Evolutionary conservation across 2,329 filamentous ascomycete genomes (phyloP), one percentile per base, ranked within the genome.

Genomic region (Calonectria pauciramosa): DNA sequence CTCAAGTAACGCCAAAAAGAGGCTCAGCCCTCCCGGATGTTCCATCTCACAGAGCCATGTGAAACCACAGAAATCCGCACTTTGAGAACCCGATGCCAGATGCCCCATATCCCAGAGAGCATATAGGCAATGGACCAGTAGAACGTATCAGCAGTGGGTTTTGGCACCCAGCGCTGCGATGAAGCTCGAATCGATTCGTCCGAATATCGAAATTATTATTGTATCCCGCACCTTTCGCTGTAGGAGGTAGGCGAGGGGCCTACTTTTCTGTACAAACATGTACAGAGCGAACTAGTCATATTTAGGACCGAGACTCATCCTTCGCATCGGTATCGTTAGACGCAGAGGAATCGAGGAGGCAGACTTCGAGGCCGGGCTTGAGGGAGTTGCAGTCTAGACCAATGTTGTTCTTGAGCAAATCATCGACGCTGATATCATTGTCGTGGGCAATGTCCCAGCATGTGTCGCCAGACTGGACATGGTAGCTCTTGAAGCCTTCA

Each of bases 381-480:
- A 92, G 78, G 51, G 78, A 82, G 30, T 88, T 86, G 78, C 90
- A 92, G 70, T 89, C 83, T 14, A 91, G 78, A 1, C 82, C 84
- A 26, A 82, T 64, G 71, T 92, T 91, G 47, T 85, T 78, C 30
- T 80, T 80, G 74, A 88, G n/a, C 36, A 92, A 79, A 26, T 86
- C 86, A 18, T 89, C 87, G 28, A 91, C 83, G 52, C 82, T 83
- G 70, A 89, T 73, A n/a, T 84, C 83, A 72, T 84, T 81, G 38
- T 76, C 80, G 71, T 90, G 78, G 1, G 87, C 88, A 79, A 92
- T 86, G 8, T 81, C 86, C 89, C 89, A 91, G 80, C 90, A 91
- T 10, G 88, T 90, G 75, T 91, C 88, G 7, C 88, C 89, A 10
- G 82, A 68, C 65, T 83, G 77, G 54, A 92, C 83, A 47, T 82